phyloP scores from a whole-genome alignment of 208 protist species.

The Eutreptiella sp. region DNA sequence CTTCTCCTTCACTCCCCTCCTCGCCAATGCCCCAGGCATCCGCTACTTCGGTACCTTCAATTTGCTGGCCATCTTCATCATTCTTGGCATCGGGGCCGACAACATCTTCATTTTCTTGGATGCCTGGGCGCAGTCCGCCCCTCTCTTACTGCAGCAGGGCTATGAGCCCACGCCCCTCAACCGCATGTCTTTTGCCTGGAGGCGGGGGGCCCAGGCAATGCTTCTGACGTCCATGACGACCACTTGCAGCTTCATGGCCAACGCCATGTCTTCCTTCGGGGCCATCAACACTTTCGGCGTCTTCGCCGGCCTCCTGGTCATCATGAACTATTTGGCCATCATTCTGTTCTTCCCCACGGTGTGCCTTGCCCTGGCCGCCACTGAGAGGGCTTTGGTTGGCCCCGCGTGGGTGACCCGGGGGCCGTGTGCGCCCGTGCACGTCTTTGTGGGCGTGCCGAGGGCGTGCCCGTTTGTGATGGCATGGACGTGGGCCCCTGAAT shows the following conservation, averaged over 20 bases:
- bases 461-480: no score
- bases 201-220: slow-evolving; percentile 2
- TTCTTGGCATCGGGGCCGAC: slow-evolving; percentile 17
- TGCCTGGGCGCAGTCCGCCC: not conserved
- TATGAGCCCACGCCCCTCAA: no score
- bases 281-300: slow-evolving; percentile 5
- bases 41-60: slow-evolving; percentile 3
- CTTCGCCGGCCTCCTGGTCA: slow-evolving; percentile 3
- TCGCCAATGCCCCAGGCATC: not conserved
- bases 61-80: slow-evolving; percentile 13
- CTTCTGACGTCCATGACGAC: slow-evolving; percentile 4
- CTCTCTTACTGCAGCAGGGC: no score
- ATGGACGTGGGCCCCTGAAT: no score
- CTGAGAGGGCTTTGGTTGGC: no score
- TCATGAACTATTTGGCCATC: slow-evolving; percentile 5
- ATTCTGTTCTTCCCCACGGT: slow-evolving; percentile 1
- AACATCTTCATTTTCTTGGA: slow-evolving; percentile 15
- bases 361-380: no score
- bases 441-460: no score
- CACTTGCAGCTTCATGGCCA: not conserved
- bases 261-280: not conserved
- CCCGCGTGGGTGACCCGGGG: no score
- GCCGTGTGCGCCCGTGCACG: no score
- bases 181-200: slow-evolving; percentile 1
- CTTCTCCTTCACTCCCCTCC: no score